Evolutionary conservation across 805 yeast species (phyloP).

Genomic region (Dipodascus geniculatus): DNA sequence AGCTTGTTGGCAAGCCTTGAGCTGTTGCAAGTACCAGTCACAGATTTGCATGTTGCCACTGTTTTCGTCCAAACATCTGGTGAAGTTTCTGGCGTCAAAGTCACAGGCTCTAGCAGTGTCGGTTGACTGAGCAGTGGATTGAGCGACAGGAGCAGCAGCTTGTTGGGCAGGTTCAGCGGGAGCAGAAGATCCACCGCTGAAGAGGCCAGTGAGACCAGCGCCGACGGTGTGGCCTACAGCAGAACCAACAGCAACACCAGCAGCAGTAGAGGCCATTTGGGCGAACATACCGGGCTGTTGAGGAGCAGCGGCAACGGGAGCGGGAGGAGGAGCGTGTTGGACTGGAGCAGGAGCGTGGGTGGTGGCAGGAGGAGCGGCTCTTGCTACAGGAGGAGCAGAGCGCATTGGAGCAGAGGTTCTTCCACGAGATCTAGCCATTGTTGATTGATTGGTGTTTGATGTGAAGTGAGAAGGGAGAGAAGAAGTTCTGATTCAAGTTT

Average conservation of each 20-base stretch:
- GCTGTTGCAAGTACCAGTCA: constrained; percentile 93
- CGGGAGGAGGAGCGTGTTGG: constrained; percentile 39
- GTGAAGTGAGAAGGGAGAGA: not conserved
- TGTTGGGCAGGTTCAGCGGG: constrained; percentile 41
- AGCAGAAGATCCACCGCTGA: constrained; percentile 63
- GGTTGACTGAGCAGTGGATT: constrained; percentile 25
- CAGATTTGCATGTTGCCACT: constrained; percentile 94
- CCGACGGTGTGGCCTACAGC: constrained; percentile 95
- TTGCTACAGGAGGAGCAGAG: constrained; percentile 31
- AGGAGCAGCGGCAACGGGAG: constrained; percentile 35
- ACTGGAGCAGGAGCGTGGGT: constrained; percentile 37
- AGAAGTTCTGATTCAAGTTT: not conserved
- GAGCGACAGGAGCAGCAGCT: constrained; percentile 32
- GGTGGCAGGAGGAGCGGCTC: constrained; percentile 33
- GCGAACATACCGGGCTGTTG: constrained; percentile 75
- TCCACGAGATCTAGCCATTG: constrained; percentile 25
- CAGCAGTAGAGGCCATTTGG: constrained; percentile 98
- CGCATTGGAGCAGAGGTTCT: constrained; percentile 17
- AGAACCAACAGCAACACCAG: constrained; percentile 99
- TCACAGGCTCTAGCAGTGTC: constrained; percentile 59
- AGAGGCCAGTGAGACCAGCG: constrained; percentile 83
- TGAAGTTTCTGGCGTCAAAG: constrained; percentile 85
- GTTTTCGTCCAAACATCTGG: constrained; percentile 90
- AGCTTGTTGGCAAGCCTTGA: constrained; percentile 95
- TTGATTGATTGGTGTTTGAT: constrained; percentile 4